Base-by-base conservation (phyloP, 1,284 basidiomycete species). In the Leccinum griseonigrum region DNA sequence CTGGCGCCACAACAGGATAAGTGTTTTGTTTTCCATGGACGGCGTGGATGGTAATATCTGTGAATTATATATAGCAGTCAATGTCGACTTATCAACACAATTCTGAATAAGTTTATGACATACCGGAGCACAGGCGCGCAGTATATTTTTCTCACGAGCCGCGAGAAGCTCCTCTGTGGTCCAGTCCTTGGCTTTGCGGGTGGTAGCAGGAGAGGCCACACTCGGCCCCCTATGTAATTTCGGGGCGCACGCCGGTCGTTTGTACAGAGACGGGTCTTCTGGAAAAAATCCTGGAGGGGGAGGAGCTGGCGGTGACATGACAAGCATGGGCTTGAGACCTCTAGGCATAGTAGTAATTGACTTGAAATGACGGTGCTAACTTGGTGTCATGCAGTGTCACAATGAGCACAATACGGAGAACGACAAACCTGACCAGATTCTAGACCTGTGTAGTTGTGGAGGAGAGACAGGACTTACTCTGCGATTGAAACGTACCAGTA, bases 261-360 rank as follows among this genome's bases (percentile, higher is more conserved):
- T 53, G 48, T 58, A 58, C 34, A 53, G 57, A 54, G 57, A 58
- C 28, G 31, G 11, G 51, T 58, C 57, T 48, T 58, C 57, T 54
- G 57, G 57, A 38, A 52, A 58, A 58, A 58, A 58, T 16, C 57
- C 57, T 13, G 57, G 48, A 54, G 57, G 48, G n/a, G 57, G 57
- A 38, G 32, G 32, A 11, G 57, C 48, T 9, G 40, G 56, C 14
- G 56, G 36, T 38, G 36, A 56, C 18, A 7, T 26, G 29, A 22
- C 16, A 56, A 56, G 43, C 36, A 43, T 38, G 36, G 36, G 56
- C 11, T 13, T 50, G 29, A 29, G 56, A 13, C 36, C 36, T 38
- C 3, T 38, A 38, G 36, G n/a, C 40, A 48, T 56, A 32, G 56
- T 13, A 18, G 18, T 48, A 6, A 38, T 38, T 38, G 34, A 38